Evolutionary conservation across 202 grass and related monocot species (phyloP).

Genomic region (Schoenoplectus tabernaemontani): DNA sequence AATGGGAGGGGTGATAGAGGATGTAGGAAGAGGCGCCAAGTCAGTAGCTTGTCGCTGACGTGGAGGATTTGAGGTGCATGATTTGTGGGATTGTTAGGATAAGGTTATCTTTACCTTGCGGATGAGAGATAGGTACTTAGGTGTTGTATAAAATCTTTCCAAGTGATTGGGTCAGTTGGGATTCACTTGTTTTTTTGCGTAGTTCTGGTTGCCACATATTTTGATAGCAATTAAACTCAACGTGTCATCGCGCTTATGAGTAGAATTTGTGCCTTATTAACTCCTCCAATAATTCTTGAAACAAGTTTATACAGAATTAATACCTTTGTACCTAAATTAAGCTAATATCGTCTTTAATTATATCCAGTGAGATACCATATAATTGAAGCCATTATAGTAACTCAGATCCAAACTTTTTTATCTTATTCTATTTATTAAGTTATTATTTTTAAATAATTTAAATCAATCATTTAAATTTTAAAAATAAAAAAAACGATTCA

Average conservation of each 20-base stretch:
- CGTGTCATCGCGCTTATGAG: too few species aligned
- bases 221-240: neutral
- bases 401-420: too few species aligned
- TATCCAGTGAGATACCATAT: too few species aligned
- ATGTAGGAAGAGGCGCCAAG: constrained; percentile 5
- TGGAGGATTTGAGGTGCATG: constrained; percentile 16
- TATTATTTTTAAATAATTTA: too few species aligned
- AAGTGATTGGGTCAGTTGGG: neutral
- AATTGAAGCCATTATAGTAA: too few species aligned
- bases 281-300: too few species aligned
- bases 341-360: neutral
- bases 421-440: too few species aligned
- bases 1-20: constrained; percentile 6
- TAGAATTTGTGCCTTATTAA: too few species aligned
- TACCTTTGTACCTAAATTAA: neutral
- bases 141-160: too few species aligned
- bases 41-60: constrained; percentile 14
- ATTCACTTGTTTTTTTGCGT: constrained; percentile 18
- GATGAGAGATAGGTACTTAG: too few species aligned
- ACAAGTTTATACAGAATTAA: too few species aligned
- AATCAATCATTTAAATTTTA: neutral
- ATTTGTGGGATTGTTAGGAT: constrained; percentile 13
- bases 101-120: constrained; percentile 30
- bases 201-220: neutral
- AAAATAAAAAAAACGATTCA: too few species aligned